Evolutionary conservation across 257 asterid species (phyloP).

Genomic region (Solanum tacnaense): DNA sequence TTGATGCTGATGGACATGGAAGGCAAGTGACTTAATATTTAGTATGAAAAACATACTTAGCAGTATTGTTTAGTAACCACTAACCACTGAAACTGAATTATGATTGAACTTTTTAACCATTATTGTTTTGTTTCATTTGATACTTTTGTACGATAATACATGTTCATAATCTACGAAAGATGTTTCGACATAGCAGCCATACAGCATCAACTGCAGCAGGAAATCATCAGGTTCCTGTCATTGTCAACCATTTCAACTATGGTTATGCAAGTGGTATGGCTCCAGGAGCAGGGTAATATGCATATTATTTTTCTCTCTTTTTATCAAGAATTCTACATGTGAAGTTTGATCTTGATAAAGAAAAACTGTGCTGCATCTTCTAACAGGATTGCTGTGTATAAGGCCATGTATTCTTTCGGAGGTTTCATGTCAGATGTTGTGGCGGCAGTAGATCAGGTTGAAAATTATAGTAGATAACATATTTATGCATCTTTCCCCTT

Average conservation of each 20-base stretch:
- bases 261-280: slow-evolving; percentile 81
- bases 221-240: slow-evolving; percentile 33
- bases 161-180: background rate
- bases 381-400: slow-evolving; percentile 57
- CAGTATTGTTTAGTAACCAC: background rate
- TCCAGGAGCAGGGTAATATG: slow-evolving; percentile 60
- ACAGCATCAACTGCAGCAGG: slow-evolving; percentile 83
- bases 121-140: background rate
- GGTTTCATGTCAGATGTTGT: slow-evolving; percentile 71
- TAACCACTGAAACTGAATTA: background rate
- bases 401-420: slow-evolving; percentile 51
- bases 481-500: background rate
- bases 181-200: slow-evolving; percentile 36
- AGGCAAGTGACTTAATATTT: slow-evolving; percentile 32
- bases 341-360: background rate
- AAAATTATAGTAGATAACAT: background rate
- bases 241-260: slow-evolving; percentile 40
- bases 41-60: background rate
- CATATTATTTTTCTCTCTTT: background rate
- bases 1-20: slow-evolving; percentile 77
- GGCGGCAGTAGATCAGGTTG: slow-evolving; percentile 73
- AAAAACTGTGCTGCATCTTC: background rate
- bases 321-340: background rate
- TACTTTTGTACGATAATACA: background rate
- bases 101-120: background rate